Evolutionary conservation across 208 protist genomes (phyloP).

Genomic region (Crithidia sp.): DNA sequence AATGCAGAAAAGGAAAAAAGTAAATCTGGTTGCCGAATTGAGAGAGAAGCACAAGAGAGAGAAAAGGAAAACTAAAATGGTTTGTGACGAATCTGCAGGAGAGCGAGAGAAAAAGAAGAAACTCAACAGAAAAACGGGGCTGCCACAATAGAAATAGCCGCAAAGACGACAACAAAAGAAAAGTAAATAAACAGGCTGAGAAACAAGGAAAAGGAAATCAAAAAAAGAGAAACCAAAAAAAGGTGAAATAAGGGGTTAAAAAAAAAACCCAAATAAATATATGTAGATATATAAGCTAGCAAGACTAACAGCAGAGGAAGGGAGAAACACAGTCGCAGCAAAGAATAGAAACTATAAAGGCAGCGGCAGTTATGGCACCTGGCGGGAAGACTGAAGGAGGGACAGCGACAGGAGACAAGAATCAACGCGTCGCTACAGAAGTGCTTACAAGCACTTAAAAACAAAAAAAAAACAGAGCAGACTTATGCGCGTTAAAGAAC

Average conservation of each 20-base stretch:
- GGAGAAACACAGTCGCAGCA: background rate
- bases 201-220: too few species aligned
- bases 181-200: background rate
- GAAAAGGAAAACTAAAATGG: conserved; percentile 20
- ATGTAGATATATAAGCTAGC: background rate
- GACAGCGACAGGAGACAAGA: background rate
- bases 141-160: background rate
- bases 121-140: background rate
- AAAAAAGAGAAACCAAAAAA: too few species aligned
- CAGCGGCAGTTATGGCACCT: background rate
- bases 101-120: background rate
- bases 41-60: conserved; percentile 17
- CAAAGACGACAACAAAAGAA: background rate
- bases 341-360: background rate
- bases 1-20: background rate
- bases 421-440: background rate
- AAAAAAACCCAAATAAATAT: background rate
- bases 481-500: too few species aligned
- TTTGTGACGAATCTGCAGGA: background rate
- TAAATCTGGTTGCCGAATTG: background rate
- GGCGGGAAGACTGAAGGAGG: background rate
- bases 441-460: background rate
- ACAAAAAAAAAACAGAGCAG: background rate
- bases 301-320: background rate
- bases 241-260: too few species aligned